A percentile compares a stretch with the other conserved stretches of the same genome.
phyloP scores from a whole-genome alignment of 2,329 filamentous ascomycete species.

The Thelonectria rubi region DNA sequence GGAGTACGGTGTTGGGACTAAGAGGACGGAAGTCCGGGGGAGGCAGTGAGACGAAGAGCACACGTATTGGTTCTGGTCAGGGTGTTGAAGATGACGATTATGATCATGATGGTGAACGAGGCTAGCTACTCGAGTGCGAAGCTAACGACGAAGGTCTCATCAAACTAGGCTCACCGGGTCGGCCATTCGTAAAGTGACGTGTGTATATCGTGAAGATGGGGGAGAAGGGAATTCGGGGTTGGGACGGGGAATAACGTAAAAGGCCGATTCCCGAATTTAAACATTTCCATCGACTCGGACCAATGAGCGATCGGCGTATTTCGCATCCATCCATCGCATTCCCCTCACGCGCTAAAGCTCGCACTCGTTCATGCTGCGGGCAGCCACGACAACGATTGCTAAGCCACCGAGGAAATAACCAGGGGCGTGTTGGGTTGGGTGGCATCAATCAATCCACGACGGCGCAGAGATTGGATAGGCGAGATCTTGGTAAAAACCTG shows the following conservation, averaged over 20 bases:
- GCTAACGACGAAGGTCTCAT: not conserved
- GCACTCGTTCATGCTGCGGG: conserved; percentile 16
- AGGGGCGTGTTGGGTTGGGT: too few relatives aligned
- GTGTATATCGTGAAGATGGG: not conserved
- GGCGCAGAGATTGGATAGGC: too few relatives aligned
- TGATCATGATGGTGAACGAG: not conserved
- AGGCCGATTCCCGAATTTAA: not conserved
- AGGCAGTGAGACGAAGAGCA: not conserved
- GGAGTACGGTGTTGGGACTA: too few relatives aligned
- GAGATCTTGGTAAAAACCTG: too few relatives aligned
- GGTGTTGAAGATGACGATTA: not conserved
- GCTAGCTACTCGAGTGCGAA: not conserved
- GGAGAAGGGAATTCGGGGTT: not conserved
- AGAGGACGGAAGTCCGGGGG: not conserved
- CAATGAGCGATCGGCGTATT: not conserved
- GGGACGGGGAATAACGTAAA: not conserved
- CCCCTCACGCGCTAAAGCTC: conserved; percentile 17
- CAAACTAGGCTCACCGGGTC: too few relatives aligned
- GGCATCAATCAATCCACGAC: too few relatives aligned
- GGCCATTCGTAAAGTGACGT: not conserved
- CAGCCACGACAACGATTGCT: too few relatives aligned
- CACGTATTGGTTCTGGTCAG: not conserved
- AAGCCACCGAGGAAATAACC: too few relatives aligned
- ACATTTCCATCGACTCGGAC: not conserved
- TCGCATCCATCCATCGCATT: not conserved